phyloP scores from a whole-genome alignment of 768 basidiomycete species.

The Suillus weaverae region DNA sequence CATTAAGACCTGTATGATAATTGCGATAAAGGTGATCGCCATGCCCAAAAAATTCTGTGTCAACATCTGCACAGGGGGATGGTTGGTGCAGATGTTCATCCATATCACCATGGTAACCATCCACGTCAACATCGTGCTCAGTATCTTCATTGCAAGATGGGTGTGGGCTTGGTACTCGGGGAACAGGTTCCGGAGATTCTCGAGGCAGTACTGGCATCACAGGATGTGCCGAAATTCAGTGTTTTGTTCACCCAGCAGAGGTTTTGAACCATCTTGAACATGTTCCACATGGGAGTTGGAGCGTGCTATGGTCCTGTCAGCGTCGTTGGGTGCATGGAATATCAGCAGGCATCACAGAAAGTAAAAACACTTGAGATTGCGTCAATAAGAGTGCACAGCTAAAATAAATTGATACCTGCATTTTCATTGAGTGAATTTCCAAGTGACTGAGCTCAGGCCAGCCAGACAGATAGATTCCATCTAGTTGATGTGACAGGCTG shows the following conservation, averaged over 20 bases:
- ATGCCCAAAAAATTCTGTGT: not conserved
- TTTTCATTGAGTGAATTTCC: not conserved
- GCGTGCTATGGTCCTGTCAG: not conserved
- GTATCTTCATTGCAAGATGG: not conserved
- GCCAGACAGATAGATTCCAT: not conserved
- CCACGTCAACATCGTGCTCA: not conserved
- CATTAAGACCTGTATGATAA: not conserved
- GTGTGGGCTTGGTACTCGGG: not conserved
- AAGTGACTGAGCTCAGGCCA: not conserved
- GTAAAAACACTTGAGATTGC: not conserved
- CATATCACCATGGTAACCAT: not conserved
- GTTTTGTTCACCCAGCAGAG: not conserved
- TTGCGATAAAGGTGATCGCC: not conserved
- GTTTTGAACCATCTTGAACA: not conserved
- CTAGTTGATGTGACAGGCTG: not conserved
- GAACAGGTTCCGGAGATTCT: not conserved
- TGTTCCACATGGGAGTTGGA: not conserved
- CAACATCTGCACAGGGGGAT: not conserved
- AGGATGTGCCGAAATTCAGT: not conserved
- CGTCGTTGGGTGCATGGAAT: not conserved
- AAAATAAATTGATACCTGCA: not conserved
- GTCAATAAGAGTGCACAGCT: not conserved
- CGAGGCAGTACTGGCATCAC: not conserved
- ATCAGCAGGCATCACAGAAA: not conserved
- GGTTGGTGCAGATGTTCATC: not conserved